Conservation (phyloP, 23 red algal genomes). For the Gracilaria vermiculophylla region DNA sequence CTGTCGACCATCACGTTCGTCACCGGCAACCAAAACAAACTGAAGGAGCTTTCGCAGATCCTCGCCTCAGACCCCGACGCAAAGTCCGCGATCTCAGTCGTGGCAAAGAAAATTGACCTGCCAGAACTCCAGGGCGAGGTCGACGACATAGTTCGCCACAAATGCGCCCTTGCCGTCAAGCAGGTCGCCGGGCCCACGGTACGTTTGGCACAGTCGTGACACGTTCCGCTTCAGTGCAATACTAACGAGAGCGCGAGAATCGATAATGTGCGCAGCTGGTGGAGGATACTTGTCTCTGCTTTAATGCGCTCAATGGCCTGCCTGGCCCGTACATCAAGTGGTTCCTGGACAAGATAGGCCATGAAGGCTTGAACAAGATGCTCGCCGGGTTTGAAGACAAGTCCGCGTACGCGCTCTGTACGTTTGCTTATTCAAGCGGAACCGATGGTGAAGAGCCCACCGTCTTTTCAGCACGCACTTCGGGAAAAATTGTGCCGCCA, state of each 20-base stretch:
- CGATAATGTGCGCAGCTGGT: constrained; percentile 39
- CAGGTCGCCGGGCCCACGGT: constrained; percentile 63
- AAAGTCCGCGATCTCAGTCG: constrained; percentile 23
- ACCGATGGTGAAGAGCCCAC: constrained; percentile 5
- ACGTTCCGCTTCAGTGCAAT: background rate
- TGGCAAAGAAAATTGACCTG: constrained; percentile 70
- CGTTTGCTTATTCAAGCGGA: constrained; percentile 76
- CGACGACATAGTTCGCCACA: constrained; percentile 76
- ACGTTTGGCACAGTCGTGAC: background rate
- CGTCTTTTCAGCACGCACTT: constrained; percentile 66
- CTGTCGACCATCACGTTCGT: constrained; percentile 84
- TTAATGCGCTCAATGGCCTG: constrained; percentile 82
- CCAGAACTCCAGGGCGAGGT: constrained; percentile 93
- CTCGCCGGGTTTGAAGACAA: constrained; percentile 87
- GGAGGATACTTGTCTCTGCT: constrained; percentile 92
- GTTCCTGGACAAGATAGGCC: constrained; percentile 86
- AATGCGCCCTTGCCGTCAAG: constrained; percentile 65
- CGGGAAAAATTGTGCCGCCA: constrained; percentile 77
- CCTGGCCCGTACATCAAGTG: constrained; percentile 96
- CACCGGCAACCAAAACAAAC: constrained; percentile 91
- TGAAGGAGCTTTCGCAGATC: constrained; percentile 80
- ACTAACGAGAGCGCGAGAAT: background rate
- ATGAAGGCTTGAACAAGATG: constrained; percentile 74
- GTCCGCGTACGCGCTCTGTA: constrained; percentile 80
- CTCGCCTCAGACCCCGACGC: constrained; percentile 41